Evolutionary conservation across 2,329 filamentous ascomycete genomes (phyloP).

Genomic region (Penicillium occitanis): DNA sequence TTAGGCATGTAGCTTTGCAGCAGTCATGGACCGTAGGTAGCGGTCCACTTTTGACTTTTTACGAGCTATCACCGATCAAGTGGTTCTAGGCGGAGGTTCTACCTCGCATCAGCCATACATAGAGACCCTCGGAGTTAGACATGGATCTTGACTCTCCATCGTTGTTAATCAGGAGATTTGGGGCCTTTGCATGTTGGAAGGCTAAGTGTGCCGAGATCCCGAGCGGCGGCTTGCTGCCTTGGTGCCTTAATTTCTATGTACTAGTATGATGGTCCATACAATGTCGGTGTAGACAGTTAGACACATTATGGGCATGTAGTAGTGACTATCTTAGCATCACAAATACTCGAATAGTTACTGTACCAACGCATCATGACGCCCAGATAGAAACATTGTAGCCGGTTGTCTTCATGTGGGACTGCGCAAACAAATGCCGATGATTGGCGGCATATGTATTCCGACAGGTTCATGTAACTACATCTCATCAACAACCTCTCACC

Average conservation of each 20-base stretch:
- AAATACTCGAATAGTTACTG: not conserved
- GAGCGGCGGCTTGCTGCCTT: not conserved
- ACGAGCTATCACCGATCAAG: constrained; percentile 2
- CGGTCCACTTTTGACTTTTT: not conserved
- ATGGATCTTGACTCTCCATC: not conserved
- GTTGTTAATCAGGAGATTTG: not conserved
- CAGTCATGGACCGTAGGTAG: too few species aligned
- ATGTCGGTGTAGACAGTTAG: not conserved
- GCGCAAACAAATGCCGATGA: constrained; percentile 3
- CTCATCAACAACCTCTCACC: not conserved
- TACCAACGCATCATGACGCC: not conserved
- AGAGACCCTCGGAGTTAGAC: not conserved
- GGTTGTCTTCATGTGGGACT: not conserved
- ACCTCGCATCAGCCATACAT: not conserved
- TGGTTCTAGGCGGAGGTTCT: not conserved
- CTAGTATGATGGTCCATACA: not conserved
- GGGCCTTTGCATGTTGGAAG: not conserved
- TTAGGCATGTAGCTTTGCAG: not conserved
- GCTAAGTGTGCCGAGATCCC: constrained; percentile 7
- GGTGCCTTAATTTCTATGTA: not conserved
- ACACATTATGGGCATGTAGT: not conserved
- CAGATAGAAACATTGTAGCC: not conserved
- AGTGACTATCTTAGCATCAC: not conserved
- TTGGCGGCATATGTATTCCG: not conserved
- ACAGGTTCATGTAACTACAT: not conserved